Base-by-base conservation (phyloP, 106 monocot species). In the Allium fistulosum region DNA sequence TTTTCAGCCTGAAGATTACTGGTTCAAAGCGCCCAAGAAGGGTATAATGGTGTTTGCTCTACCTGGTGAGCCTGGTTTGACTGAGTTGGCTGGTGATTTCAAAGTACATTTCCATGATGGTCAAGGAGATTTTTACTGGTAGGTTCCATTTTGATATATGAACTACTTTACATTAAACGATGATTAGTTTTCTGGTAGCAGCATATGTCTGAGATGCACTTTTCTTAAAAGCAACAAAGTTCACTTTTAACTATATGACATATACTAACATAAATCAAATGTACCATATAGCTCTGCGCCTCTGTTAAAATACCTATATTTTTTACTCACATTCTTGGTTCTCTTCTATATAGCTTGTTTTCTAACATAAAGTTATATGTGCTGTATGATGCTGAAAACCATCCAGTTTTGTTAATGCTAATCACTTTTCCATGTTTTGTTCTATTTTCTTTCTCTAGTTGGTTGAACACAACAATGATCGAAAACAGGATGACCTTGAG, bases 41-140 rank as follows among this genome's bases (percentile, higher is more conserved):
- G 97, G 92, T 16, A 83, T 99, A 26, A 99, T 99, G 92, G 97
- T 92, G 17, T 99, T 99, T 83, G 92, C 97, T 63, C 87, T 99
- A 65, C 97, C 97, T 8, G 92, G 94, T 10, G 94, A 95, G 58
- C 83, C 90, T 71, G 94, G 94, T 78, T 76, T 95, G 52, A 80
- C 94, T 4, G 90, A 95, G 76, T 65, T 95, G 50, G 51, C 77
- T 72, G 94, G 94, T 72, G 94, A 95, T 77, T 95, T 95, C 60
- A 87, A 87, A 72, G 74, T 91, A 52, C 81, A 87, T 48, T 91
- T 84, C 57, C 91, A 91, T 77, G 87, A 91, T 61, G 83, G 77
- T 17, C 91, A 90, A 74, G 90, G 87, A 74, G 91, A 86, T 80
- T 87, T 84, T 64, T 87, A 85, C 62, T 80, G 83, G 84, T 87